Evolutionary conservation across 2,329 filamentous ascomycete species (phyloP).

Genomic region (Camillea tinctor): DNA sequence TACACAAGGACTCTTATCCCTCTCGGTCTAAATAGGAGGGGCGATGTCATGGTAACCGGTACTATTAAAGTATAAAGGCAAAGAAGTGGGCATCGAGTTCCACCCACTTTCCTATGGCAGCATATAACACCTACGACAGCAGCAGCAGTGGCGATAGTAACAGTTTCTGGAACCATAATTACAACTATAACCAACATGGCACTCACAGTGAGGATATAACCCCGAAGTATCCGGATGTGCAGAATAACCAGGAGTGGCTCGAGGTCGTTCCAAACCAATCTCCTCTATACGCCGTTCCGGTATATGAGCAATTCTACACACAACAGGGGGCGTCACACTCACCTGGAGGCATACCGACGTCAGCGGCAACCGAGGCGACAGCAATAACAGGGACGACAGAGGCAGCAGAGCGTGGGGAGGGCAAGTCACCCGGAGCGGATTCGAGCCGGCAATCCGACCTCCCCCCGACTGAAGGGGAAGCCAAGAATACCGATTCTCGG

Average conservation of each 20-base stretch:
- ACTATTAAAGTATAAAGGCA: background rate
- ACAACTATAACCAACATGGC: background rate
- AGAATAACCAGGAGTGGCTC: background rate
- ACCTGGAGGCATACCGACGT: background rate
- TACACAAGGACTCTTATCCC: background rate
- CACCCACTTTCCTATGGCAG: background rate
- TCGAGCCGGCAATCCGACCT: background rate
- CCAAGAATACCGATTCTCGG: background rate
- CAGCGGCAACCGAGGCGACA: conserved; percentile 2
- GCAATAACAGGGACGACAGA: background rate
- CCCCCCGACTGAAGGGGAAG: background rate
- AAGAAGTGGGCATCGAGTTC: background rate
- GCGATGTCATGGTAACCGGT: background rate
- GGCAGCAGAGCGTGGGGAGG: background rate
- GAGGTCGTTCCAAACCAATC: background rate
- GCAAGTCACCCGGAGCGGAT: background rate
- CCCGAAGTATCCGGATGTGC: background rate
- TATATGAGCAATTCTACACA: background rate
- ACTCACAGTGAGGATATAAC: background rate
- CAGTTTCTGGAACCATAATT: background rate
- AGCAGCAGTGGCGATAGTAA: background rate
- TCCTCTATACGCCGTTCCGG: background rate
- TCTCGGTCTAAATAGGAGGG: background rate
- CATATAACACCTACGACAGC: background rate
- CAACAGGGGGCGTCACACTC: background rate